Evolutionary conservation across 192 early-diverging fungal genomes (phyloP).

Genomic region (Dimargaris xerosporica): DNA sequence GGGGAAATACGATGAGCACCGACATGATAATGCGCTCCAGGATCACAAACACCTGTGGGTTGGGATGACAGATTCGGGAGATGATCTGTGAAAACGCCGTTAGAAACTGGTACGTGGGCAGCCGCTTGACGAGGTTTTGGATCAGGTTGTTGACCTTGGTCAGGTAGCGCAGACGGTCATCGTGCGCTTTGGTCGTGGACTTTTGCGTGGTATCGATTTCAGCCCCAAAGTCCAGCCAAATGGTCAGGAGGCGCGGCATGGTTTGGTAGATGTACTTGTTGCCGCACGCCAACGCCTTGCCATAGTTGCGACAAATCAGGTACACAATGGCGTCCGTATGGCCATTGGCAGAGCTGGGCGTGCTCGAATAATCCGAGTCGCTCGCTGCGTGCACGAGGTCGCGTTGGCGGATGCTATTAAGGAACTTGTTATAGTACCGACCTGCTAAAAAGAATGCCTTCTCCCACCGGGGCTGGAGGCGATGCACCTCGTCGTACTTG

Average conservation of each 20-base stretch:
- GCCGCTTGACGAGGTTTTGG: slow-evolving; percentile 31
- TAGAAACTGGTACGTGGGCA: slow-evolving; percentile 57
- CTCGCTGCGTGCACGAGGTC: not conserved
- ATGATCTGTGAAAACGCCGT: slow-evolving; percentile 73
- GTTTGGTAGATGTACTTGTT: slow-evolving; percentile 71
- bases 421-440: slow-evolving; percentile 42
- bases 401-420: slow-evolving; percentile 14
- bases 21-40: slow-evolving; percentile 53
- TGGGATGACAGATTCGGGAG: slow-evolving; percentile 68
- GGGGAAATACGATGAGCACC: slow-evolving; percentile 56
- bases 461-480: slow-evolving; percentile 36
- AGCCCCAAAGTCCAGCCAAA: slow-evolving; percentile 65
- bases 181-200: slow-evolving; percentile 22
- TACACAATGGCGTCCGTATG: slow-evolving; percentile 12
- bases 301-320: slow-evolving; percentile 13
- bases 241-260: slow-evolving; percentile 65
- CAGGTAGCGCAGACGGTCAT: slow-evolving; percentile 22
- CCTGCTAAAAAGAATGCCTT: slow-evolving; percentile 46
- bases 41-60: slow-evolving; percentile 42
- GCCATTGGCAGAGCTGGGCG: slow-evolving; percentile 8
- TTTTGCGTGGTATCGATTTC: slow-evolving; percentile 18
- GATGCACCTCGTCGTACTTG: not conserved
- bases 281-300: slow-evolving; percentile 43
- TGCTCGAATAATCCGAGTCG: slow-evolving; percentile 8
- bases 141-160: slow-evolving; percentile 34